Evolutionary conservation across 495 filamentous ascomycete genomes (phyloP).

Genomic region (Xylaria sp.): DNA sequence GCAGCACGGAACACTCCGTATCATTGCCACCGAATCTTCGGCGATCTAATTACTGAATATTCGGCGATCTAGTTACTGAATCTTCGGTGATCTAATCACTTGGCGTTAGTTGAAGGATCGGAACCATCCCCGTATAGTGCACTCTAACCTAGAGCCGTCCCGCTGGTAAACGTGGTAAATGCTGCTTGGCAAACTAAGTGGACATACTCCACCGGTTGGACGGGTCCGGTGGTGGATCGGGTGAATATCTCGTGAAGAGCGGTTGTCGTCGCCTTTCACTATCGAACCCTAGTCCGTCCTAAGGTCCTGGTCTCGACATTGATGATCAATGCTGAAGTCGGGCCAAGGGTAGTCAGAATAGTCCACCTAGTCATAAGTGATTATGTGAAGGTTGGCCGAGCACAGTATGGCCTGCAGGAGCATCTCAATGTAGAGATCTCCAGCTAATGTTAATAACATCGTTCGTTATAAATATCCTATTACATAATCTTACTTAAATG

Average conservation of each 20-base stretch:
- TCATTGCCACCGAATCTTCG: no score
- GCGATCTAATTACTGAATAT: slow-evolving; percentile 4
- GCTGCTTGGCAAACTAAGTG: not conserved
- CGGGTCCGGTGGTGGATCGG: not conserved
- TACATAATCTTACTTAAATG: not conserved
- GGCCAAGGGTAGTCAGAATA: not conserved
- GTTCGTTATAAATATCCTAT: not conserved
- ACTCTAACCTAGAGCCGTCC: not conserved
- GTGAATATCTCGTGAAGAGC: not conserved
- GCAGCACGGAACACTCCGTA: not conserved
- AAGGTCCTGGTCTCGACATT: not conserved
- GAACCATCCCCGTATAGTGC: not conserved
- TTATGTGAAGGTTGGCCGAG: not conserved
- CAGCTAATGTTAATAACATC: not conserved
- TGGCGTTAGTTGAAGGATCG: not conserved
- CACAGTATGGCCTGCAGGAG: not conserved
- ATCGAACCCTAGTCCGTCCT: not conserved
- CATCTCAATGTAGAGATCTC: not conserved
- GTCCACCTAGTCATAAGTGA: not conserved
- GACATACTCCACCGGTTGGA: not conserved
- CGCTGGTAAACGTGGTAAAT: not conserved
- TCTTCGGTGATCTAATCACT: slow-evolving; percentile 7
- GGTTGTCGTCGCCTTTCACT: not conserved
- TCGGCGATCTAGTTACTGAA: slow-evolving; percentile 1
- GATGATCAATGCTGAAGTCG: not conserved